Conservation (phyloP, 768 basidiomycete genomes). For the Mycena amicta region DNA sequence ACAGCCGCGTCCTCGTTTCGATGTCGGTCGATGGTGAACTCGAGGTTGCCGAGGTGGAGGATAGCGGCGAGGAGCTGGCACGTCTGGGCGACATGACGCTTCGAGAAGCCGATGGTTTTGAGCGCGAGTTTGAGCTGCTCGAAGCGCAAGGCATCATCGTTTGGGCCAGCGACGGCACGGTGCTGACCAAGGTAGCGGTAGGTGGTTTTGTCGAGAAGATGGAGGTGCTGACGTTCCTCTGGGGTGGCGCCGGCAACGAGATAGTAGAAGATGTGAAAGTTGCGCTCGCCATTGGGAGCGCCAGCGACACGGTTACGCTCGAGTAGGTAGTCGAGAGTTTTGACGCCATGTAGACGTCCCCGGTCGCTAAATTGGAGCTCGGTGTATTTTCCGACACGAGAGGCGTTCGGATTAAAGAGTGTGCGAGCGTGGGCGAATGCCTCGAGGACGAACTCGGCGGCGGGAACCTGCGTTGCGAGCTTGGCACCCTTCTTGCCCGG, state of each 20-base stretch:
- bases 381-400: slow-evolving; percentile 96
- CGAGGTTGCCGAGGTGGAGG: slow-evolving; percentile 93
- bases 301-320: slow-evolving; percentile 89
- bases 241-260: slow-evolving; percentile 86
- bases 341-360: slow-evolving; percentile 85
- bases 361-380: slow-evolving; percentile 96
- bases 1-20: slow-evolving; percentile 93
- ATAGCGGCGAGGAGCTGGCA: slow-evolving; percentile 96
- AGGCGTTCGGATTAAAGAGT: slow-evolving; percentile 91
- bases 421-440: slow-evolving; percentile 92
- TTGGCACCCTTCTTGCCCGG: slow-evolving; percentile 95
- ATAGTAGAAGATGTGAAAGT: slow-evolving; percentile 98
- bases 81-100: slow-evolving; percentile 92
- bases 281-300: slow-evolving; percentile 88
- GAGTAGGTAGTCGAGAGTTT: slow-evolving; percentile 96
- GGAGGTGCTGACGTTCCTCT: slow-evolving; percentile 89
- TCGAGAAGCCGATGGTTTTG: slow-evolving; percentile 91
- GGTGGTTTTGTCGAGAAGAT: slow-evolving; percentile 74
- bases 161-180: slow-evolving; percentile 46
- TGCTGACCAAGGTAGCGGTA: slow-evolving; percentile 89
- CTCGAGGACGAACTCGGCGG: slow-evolving; percentile 94
- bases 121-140: slow-evolving; percentile 94
- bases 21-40: slow-evolving; percentile 82
- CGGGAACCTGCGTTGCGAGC: slow-evolving; percentile 82
- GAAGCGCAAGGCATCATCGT: slow-evolving; percentile 86